Base-by-base conservation (phyloP, 331 rosid genomes). In the Malus hybrid region DNA sequence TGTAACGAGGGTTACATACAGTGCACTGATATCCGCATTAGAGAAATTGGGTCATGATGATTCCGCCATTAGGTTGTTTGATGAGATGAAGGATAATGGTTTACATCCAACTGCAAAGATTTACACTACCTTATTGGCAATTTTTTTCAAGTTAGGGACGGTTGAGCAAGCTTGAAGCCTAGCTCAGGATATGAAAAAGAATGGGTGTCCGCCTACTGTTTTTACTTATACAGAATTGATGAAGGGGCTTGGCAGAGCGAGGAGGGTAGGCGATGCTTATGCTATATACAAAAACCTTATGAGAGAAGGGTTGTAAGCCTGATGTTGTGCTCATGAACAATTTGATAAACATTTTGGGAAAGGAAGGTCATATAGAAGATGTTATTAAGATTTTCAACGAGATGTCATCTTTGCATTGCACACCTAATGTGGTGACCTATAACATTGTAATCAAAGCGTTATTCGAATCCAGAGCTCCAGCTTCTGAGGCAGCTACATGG, bases 31-130 rank as follows among this genome's bases (percentile, higher is more conserved):
- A 68, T 86, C 93, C 13, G 73, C 91, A 24, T 93, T 89, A 79
- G 88, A 88, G n/a, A 93, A 86, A 78, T 81, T 93, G 36, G 91
- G 88, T 81, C 96, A 84, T 4, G 78, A 82, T 66, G 94, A 89
- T 48, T 88, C 86, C 6, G 90, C 98, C 36, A 73, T 91, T 63
- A 86, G 92, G 44, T 83, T 93, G 77, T 91, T 89, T 78, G 88
- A 91, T 19, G 96, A 93, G 81, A 93, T 93, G 97, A 89, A 91
- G 89, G 96, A 84, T 75, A 93, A 87, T 81, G 93, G 96, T 48
- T 80, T 93, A 50, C 89, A 88, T 70, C 97, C 97, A 7, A 88
- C 88, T 9, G 87, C 85, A 4, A 93, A 88, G 87, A 93, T 91
- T 63, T 91, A 91, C 82, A 91, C 97, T 16, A 88, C 82, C 34